These are phyloP conservation scores for Passalora sequoiae DNA, from an alignment of 2,329 filamentous ascomycete species.

Conservation along the genomic window DNA sequence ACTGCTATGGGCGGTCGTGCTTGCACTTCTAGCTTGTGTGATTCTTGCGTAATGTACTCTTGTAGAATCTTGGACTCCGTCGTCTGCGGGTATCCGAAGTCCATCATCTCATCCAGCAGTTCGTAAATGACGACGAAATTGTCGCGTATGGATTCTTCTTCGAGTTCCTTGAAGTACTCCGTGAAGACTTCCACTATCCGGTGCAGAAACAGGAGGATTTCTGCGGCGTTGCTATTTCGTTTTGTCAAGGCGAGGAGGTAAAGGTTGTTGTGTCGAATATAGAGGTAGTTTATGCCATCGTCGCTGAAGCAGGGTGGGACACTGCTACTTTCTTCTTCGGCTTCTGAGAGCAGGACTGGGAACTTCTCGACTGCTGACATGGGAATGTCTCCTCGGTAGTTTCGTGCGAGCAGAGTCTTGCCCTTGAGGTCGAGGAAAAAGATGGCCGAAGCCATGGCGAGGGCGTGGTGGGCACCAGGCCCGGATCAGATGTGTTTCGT, in stretches of 20 bases:
- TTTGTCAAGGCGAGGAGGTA: constrained; percentile 97
- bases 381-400: constrained; percentile 96
- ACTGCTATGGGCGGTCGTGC: constrained; percentile 94
- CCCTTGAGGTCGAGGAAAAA: constrained; percentile 99
- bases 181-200: constrained; percentile 98
- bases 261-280: constrained; percentile 98
- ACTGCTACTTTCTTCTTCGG: constrained; percentile 97
- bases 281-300: constrained; percentile 99
- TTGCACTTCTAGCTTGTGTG: constrained; percentile 95
- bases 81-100: constrained; percentile 98
- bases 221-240: constrained; percentile 96
- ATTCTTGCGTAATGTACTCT: constrained; percentile 95
- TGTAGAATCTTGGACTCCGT: constrained; percentile 98
- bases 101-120: constrained; percentile 99
- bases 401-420: constrained; percentile 98
- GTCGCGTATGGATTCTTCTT: constrained; percentile 97
- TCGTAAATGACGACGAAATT: constrained; percentile 99
- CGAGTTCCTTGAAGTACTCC: constrained; percentile 98
- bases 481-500: constrained; percentile 12
- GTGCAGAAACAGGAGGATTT: constrained; percentile 96
- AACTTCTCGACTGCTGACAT: constrained; percentile 99
- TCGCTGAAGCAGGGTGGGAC: constrained; percentile 97
- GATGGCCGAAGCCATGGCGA: constrained; percentile 84
- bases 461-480: constrained; percentile 23
- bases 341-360: constrained; percentile 89